Evolutionary conservation across 2,329 filamentous ascomycete genomes (phyloP).

Genomic region (Fusarium guadeloupense): DNA sequence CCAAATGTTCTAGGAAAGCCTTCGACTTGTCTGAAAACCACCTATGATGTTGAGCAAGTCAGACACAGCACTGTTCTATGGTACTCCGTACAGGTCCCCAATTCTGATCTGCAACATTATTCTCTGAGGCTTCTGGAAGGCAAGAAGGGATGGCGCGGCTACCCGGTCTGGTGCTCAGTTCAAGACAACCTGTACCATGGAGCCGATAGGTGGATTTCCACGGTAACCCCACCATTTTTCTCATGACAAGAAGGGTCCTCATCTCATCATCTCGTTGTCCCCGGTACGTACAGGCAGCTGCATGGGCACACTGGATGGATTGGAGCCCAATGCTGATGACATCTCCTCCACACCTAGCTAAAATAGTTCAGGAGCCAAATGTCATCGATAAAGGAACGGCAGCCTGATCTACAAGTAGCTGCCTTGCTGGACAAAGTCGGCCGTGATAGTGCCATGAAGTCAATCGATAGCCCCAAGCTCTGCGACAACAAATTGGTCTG

Average conservation of each 20-base stretch:
- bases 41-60: conserved; percentile 8
- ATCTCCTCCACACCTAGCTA: conserved; percentile 6
- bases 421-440: conserved; percentile 5
- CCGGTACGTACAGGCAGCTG: conserved; percentile 5
- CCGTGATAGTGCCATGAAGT: conserved; percentile 18
- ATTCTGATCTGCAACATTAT: conserved; percentile 33
- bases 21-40: not conserved
- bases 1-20: not conserved
- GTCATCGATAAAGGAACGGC: conserved; percentile 5
- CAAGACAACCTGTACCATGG: not conserved
- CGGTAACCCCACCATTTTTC: conserved; percentile 22
- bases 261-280: conserved; percentile 29
- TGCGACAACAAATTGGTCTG: conserved; percentile 22
- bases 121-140: conserved; percentile 43
- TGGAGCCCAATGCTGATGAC: not conserved
- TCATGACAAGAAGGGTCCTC: conserved; percentile 40
- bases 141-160: conserved; percentile 21
- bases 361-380: conserved; percentile 18
- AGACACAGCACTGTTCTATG: conserved; percentile 1
- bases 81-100: not conserved
- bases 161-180: conserved; percentile 21
- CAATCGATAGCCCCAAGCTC: conserved; percentile 25
- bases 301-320: conserved; percentile 9
- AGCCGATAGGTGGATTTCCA: conserved; percentile 43
- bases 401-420: conserved; percentile 24